phyloP scores from a whole-genome alignment of 495 filamentous ascomycete species.

The Letharia columbiana region DNA sequence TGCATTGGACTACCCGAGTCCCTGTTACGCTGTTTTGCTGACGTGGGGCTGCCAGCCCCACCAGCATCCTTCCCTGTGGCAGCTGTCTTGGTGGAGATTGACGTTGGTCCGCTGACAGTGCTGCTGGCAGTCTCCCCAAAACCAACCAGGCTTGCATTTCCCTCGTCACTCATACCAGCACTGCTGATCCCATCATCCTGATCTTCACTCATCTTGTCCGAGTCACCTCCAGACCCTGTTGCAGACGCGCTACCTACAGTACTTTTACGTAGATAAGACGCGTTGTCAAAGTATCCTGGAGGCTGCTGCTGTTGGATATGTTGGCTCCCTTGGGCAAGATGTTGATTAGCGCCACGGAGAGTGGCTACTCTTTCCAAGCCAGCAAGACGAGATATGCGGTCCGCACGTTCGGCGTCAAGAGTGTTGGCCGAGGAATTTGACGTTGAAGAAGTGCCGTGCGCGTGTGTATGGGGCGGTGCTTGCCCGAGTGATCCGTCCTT shows the following conservation, averaged over 20 bases:
- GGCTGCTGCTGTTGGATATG: conserved; percentile 28
- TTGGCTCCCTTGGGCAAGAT: conserved; percentile 28
- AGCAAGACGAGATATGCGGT: conserved; percentile 84
- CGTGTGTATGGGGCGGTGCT: conserved; percentile 48
- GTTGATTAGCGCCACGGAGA: conserved; percentile 42
- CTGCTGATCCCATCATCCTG: conserved; percentile 52
- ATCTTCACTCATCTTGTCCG: conserved; percentile 69
- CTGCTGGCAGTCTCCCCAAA: conserved; percentile 84
- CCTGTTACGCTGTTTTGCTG: conserved; percentile 14
- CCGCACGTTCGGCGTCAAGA: conserved; percentile 82
- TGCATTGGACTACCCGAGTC: conserved; percentile 28
- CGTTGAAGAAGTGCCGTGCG: conserved; percentile 39
- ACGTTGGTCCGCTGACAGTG: conserved; percentile 55
- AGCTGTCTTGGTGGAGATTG: conserved; percentile 24
- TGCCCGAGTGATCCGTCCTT: conserved; percentile 87
- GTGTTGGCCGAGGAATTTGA: conserved; percentile 54
- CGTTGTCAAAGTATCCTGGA: conserved; percentile 61
- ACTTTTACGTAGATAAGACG: conserved; percentile 50
- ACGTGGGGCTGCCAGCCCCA: conserved; percentile 12
- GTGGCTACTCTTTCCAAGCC: conserved; percentile 74
- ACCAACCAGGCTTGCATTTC: conserved; percentile 63
- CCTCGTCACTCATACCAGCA: conserved; percentile 72
- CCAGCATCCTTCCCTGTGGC: conserved; percentile 22
- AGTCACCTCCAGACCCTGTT: conserved; percentile 64
- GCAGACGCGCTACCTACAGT: conserved; percentile 81